Percentiles rank a stretch among this genome's conserved stretches.
These are phyloP conservation scores for Mucuna pruriens DNA, from an alignment of 306 rosid genomes.

Conservation along the genomic window DNA sequence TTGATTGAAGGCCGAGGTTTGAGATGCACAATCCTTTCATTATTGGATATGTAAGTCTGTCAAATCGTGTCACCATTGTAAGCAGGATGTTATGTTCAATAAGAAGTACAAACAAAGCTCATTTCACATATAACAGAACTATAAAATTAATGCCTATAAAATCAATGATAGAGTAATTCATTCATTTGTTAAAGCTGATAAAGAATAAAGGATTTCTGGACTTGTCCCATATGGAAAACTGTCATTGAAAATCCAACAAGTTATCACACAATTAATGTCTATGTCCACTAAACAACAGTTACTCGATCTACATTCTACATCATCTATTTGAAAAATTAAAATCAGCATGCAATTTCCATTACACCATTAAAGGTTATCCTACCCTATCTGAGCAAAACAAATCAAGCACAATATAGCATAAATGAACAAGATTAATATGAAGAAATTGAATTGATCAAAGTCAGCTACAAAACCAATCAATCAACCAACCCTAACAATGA, in stretches of 20 bases:
- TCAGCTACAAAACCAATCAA: background rate
- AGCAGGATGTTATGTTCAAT: constrained; percentile 7
- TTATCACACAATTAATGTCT: background rate
- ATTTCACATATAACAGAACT: background rate
- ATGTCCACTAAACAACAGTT: background rate
- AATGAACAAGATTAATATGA: background rate
- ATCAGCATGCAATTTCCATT: background rate
- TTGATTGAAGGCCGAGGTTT: constrained; percentile 77
- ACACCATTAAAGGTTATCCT: background rate
- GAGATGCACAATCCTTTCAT: constrained; percentile 88
- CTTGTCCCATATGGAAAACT: background rate
- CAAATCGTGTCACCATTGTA: constrained; percentile 32
- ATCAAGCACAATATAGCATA: constrained; percentile 23
- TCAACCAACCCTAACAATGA: constrained; percentile 19
- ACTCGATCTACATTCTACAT: background rate
- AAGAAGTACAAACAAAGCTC: background rate
- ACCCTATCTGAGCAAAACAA: background rate
- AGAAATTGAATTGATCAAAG: constrained; percentile 2
- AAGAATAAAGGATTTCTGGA: background rate
- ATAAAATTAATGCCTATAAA: constrained; percentile 15
- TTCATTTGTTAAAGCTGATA: background rate
- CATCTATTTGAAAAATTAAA: constrained; percentile 1
- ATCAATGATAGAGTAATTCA: background rate
- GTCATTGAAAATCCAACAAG: background rate
- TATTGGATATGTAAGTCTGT: constrained; percentile 90